These are phyloP conservation scores for Elymus sibiricus DNA, from an alignment of 176 grass and related monocot genomes.

Conservation along the genomic window DNA sequence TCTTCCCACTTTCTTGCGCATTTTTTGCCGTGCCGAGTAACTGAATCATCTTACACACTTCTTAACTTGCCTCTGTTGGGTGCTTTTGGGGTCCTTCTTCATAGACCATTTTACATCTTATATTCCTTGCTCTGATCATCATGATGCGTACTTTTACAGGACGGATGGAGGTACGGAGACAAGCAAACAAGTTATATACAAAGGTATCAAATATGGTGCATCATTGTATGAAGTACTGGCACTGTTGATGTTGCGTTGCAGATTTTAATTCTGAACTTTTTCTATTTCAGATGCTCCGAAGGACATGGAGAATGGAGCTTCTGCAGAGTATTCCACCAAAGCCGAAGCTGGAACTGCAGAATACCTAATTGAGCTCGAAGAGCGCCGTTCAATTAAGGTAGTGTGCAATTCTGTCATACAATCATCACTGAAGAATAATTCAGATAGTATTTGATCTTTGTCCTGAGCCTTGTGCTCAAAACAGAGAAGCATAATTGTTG, in stretches of 20 bases:
- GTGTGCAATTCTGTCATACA: background rate
- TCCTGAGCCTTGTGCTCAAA: background rate
- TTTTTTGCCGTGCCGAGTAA: background rate
- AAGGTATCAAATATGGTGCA: slow-evolving; percentile 23
- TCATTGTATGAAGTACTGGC: background rate
- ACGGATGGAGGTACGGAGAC: background rate
- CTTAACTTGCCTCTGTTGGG: background rate
- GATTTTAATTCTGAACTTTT: slow-evolving; percentile 10
- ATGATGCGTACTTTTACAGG: background rate
- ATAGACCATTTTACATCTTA: background rate
- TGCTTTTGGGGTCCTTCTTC: background rate
- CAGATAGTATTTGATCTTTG: background rate
- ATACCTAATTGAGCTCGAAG: slow-evolving; percentile 76
- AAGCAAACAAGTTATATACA: slow-evolving; percentile 9
- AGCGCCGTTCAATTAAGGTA: slow-evolving; percentile 90
- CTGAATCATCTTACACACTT: background rate
- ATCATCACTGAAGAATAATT: background rate
- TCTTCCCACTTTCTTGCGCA: background rate
- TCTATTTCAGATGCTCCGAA: slow-evolving; percentile 35
- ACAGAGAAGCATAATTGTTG: background rate
- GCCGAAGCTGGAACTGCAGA: slow-evolving; percentile 88
- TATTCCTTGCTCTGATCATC: background rate
- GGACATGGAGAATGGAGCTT: slow-evolving; percentile 61
- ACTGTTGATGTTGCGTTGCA: background rate
- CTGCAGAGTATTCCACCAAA: slow-evolving; percentile 28